phyloP scores from a whole-genome alignment of 2,329 filamentous ascomycete species.

The Magnaporthales sp. region DNA sequence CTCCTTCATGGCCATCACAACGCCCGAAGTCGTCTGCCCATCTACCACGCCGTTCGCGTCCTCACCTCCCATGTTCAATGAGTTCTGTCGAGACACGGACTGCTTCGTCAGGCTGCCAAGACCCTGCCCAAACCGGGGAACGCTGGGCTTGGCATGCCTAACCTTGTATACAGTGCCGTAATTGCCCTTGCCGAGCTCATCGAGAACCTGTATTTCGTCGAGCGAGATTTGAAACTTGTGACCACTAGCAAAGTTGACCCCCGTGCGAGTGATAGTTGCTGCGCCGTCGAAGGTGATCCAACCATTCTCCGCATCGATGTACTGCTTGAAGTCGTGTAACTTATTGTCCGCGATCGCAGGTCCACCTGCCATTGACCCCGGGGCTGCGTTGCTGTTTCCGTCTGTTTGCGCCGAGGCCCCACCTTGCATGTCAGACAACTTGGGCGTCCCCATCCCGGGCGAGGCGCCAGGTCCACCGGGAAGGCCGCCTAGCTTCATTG shows the following conservation, averaged over 20 bases:
- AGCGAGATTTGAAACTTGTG: conserved; percentile 88
- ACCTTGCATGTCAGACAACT: conserved; percentile 31
- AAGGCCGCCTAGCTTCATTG: conserved; percentile 45
- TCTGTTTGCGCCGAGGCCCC: conserved; percentile 9
- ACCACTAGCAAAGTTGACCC: conserved; percentile 87
- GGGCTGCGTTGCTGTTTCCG: conserved; percentile 12
- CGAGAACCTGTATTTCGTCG: conserved; percentile 87
- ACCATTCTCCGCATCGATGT: conserved; percentile 84
- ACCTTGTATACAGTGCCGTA: conserved; percentile 98
- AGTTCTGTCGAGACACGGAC: conserved; percentile 25
- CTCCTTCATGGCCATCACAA: conserved; percentile 99
- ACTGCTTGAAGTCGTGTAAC: conserved; percentile 59
- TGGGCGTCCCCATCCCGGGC: conserved; percentile 28
- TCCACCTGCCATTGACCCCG: conserved; percentile 19
- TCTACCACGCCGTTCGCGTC: neutral
- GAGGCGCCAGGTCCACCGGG: conserved; percentile 30
- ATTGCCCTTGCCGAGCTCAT: conserved; percentile 94
- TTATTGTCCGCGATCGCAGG: conserved; percentile 33
- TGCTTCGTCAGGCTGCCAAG: conserved; percentile 36
- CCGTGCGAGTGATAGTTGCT: conserved; percentile 77
- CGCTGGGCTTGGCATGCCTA: conserved; percentile 62
- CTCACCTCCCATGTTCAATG: neutral
- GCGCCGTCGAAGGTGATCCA: conserved; percentile 90
- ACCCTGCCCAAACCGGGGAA: conserved; percentile 50
- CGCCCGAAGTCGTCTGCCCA: conserved; percentile 44